Percentiles rank a stretch among this genome's conserved stretches.
phyloP scores from a whole-genome alignment of 2,329 filamentous ascomycete genomes.

The Calcarisporium arbuscula region DNA sequence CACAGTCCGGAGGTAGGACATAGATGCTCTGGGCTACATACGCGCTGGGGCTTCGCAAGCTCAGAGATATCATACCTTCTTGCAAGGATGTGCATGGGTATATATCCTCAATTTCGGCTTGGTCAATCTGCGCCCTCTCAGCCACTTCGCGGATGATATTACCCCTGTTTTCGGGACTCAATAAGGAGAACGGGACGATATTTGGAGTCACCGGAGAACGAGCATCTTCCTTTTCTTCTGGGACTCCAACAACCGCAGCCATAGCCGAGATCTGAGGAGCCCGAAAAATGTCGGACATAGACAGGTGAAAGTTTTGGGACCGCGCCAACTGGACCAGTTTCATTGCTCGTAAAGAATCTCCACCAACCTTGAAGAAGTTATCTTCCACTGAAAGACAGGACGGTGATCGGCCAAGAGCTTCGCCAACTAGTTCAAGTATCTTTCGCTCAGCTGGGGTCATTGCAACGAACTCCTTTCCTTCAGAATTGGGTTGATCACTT shows the following conservation, averaged over 20 bases:
- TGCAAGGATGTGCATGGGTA: conserved; percentile 46
- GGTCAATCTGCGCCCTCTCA: conserved; percentile 22
- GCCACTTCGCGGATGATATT: neutral
- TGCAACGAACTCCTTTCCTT: neutral
- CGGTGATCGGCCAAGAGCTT: neutral
- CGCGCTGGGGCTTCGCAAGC: conserved; percentile 32
- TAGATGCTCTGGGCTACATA: conserved; percentile 42
- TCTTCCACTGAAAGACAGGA: neutral
- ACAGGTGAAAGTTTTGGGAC: neutral
- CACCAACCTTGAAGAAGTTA: neutral
- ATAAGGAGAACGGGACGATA: neutral
- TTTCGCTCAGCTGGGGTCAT: neutral
- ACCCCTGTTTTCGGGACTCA: neutral
- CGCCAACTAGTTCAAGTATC: neutral
- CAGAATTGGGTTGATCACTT: neutral
- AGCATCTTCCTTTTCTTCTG: neutral
- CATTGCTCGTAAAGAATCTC: neutral
- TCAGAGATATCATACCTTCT: conserved; percentile 42
- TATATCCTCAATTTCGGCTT: conserved; percentile 32
- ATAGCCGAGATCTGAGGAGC: neutral
- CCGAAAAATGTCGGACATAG: neutral
- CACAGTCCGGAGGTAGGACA: conserved; percentile 21
- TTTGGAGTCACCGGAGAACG: neutral
- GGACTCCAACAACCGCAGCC: neutral
- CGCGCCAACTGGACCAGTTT: neutral